These are phyloP conservation scores for Davidsoniella australis DNA, from an alignment of 2,329 filamentous ascomycete genomes.

Conservation along the genomic window DNA sequence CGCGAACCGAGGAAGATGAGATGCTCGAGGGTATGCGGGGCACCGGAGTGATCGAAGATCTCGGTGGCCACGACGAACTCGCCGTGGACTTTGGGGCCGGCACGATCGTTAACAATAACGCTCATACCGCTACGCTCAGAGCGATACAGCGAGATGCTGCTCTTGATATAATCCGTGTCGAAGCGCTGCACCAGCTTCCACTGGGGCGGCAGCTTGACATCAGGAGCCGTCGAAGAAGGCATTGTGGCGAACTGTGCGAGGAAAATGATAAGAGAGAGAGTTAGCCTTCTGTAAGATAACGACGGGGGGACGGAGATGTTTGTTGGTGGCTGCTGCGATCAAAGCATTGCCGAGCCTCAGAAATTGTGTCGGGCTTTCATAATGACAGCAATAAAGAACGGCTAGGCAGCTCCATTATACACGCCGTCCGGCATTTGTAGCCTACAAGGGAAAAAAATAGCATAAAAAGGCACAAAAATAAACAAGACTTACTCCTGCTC, in stretches of 20 bases:
- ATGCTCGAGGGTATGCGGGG: constrained; percentile 74
- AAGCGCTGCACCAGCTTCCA: constrained; percentile 53
- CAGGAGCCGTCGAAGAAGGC: background rate
- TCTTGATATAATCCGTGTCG: constrained; percentile 75
- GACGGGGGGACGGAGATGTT: background rate
- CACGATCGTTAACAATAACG: constrained; percentile 76
- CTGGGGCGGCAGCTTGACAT: constrained; percentile 10
- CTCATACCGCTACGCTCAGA: constrained; percentile 90
- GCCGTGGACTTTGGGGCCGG: constrained; percentile 87
- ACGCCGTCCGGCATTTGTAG: background rate
- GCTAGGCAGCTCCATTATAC: background rate
- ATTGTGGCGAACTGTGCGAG: constrained; percentile 4
- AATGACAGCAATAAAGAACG: too few species aligned
- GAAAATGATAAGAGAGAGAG: too few species aligned
- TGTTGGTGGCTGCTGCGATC: background rate
- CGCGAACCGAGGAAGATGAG: constrained; percentile 81
- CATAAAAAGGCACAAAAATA: too few species aligned
- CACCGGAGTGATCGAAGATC: constrained; percentile 91
- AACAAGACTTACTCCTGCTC: background rate
- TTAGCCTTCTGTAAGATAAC: background rate
- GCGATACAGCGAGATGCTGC: constrained; percentile 84
- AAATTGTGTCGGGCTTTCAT: background rate
- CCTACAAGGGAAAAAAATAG: too few species aligned
- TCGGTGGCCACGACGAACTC: constrained; percentile 94
- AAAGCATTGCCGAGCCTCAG: background rate